Conservation (phyloP, 805 yeast species). For the Candida insectalens region DNA sequence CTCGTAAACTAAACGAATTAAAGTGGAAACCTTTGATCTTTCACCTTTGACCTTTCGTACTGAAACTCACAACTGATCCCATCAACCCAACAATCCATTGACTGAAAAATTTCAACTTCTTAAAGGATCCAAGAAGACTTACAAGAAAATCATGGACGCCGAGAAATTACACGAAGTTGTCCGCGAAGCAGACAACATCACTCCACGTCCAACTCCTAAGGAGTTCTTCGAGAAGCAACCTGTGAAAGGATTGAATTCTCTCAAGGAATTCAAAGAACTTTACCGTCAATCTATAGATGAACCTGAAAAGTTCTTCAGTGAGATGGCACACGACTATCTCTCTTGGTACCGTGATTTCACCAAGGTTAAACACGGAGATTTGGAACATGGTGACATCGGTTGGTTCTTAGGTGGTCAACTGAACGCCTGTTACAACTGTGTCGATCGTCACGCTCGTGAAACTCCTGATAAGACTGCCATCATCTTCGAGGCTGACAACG, state of each 20-base stretch:
- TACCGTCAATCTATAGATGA: slow-evolving; percentile 68
- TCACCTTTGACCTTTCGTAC: neutral
- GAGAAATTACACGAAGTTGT: slow-evolving; percentile 34
- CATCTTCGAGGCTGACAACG: slow-evolving; percentile 93
- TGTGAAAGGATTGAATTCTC: slow-evolving; percentile 42
- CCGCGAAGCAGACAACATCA: slow-evolving; percentile 50
- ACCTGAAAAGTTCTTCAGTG: slow-evolving; percentile 76
- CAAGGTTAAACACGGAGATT: slow-evolving; percentile 53
- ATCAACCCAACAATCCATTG: neutral
- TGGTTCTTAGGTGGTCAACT: slow-evolving; percentile 94
- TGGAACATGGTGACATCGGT: slow-evolving; percentile 70
- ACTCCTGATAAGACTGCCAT: slow-evolving; percentile 80
- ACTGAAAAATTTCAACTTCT: neutral
- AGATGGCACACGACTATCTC: slow-evolving; percentile 60
- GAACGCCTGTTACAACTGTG: slow-evolving; percentile 89
- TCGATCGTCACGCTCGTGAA: slow-evolving; percentile 87
- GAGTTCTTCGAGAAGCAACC: slow-evolving; percentile 53
- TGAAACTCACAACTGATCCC: no score
- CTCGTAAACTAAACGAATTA: no score
- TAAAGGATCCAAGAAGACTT: no score
- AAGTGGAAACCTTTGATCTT: neutral
- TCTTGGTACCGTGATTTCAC: slow-evolving; percentile 75
- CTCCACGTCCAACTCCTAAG: slow-evolving; percentile 40
- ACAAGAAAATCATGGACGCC: slow-evolving; percentile 19
- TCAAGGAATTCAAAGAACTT: slow-evolving; percentile 60